A percentile compares a stretch with the other conserved stretches of the same genome.
Conservation (phyloP, 2,329 filamentous ascomycete species). For the Cytospora piceicola region DNA sequence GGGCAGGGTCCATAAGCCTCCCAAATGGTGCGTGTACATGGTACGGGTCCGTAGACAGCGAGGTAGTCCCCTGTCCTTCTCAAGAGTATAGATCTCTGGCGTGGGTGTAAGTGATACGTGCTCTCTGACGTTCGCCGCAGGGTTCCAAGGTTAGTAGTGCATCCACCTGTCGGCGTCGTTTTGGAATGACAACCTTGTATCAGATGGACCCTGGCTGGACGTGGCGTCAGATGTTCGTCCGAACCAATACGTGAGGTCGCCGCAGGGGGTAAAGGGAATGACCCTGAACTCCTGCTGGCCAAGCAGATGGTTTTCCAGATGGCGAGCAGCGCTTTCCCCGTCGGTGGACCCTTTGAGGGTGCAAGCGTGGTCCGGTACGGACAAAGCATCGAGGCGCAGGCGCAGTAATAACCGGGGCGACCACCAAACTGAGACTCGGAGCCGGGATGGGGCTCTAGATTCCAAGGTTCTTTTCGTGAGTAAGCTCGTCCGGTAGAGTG, state of each 20-base stretch:
- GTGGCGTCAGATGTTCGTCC: slow-evolving; percentile 47
- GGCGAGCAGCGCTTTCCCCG: slow-evolving; percentile 18
- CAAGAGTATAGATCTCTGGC: slow-evolving; percentile 34
- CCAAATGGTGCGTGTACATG: slow-evolving; percentile 32
- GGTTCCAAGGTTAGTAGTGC: slow-evolving; percentile 29
- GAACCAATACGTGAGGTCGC: slow-evolving; percentile 43
- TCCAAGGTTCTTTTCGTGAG: slow-evolving; percentile 43
- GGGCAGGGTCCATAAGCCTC: slow-evolving; percentile 36
- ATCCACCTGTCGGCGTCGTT: slow-evolving; percentile 35
- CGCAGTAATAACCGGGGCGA: slow-evolving; percentile 36
- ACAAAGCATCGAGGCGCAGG: slow-evolving; percentile 38
- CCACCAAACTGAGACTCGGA: slow-evolving; percentile 50
- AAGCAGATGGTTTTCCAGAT: slow-evolving; percentile 26
- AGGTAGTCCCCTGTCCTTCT: slow-evolving; percentile 35
- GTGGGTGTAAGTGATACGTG: slow-evolving; percentile 32
- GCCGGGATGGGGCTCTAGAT: slow-evolving; percentile 47
- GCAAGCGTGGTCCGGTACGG: slow-evolving; percentile 23
- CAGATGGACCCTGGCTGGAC: slow-evolving; percentile 44
- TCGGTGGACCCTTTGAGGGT: slow-evolving; percentile 20
- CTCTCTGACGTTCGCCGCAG: slow-evolving; percentile 26
- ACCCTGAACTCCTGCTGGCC: slow-evolving; percentile 34
- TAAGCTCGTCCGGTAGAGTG: slow-evolving; percentile 15
- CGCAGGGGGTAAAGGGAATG: slow-evolving; percentile 38
- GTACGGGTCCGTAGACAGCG: slow-evolving; percentile 14
- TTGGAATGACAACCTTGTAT: slow-evolving; percentile 39